phyloP scores from a whole-genome alignment of 2,329 filamentous ascomycete species.

The Cladosporium oxysporum region DNA sequence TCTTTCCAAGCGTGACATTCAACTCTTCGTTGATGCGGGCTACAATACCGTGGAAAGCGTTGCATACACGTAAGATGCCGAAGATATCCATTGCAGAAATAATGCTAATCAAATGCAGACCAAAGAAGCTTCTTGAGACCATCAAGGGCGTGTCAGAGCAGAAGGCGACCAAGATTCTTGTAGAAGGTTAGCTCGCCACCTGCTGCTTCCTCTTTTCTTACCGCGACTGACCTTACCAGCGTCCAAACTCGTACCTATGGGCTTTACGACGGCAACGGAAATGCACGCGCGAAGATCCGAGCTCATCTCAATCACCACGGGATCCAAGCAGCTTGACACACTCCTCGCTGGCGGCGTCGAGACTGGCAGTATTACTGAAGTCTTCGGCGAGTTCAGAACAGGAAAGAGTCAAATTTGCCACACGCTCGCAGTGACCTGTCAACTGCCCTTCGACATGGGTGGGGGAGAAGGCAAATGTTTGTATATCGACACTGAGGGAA shows the following conservation, averaged over 20 bases:
- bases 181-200: slow-evolving; percentile 69
- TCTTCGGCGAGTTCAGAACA: slow-evolving; percentile 96
- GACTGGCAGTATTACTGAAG: slow-evolving; percentile 95
- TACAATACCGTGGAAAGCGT: slow-evolving; percentile 95
- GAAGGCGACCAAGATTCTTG: slow-evolving; percentile 88
- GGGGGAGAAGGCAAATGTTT: slow-evolving; percentile 97
- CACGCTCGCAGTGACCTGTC: slow-evolving; percentile 96
- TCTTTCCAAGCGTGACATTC: slow-evolving; percentile 92
- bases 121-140: slow-evolving; percentile 77
- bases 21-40: slow-evolving; percentile 85
- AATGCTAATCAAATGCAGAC: slow-evolving; percentile 44
- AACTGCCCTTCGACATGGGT: slow-evolving; percentile 97
- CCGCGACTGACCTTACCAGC: slow-evolving; percentile 53
- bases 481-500: slow-evolving; percentile 98
- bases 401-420: slow-evolving; percentile 99
- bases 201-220: background rate
- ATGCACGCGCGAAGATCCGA: slow-evolving; percentile 98
- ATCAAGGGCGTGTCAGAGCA: slow-evolving; percentile 98
- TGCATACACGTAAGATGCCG: slow-evolving; percentile 73
- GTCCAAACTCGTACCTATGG: slow-evolving; percentile 96
- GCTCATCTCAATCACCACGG: slow-evolving; percentile 95
- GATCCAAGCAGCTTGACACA: slow-evolving; percentile 95
- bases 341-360: slow-evolving; percentile 92
- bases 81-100: background rate
- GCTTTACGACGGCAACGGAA: slow-evolving; percentile 97